Percentiles rank a stretch among this genome's conserved stretches.
These are phyloP conservation scores for Aspergillus affinis DNA, from an alignment of 495 filamentous ascomycete genomes.

Conservation along the genomic window DNA sequence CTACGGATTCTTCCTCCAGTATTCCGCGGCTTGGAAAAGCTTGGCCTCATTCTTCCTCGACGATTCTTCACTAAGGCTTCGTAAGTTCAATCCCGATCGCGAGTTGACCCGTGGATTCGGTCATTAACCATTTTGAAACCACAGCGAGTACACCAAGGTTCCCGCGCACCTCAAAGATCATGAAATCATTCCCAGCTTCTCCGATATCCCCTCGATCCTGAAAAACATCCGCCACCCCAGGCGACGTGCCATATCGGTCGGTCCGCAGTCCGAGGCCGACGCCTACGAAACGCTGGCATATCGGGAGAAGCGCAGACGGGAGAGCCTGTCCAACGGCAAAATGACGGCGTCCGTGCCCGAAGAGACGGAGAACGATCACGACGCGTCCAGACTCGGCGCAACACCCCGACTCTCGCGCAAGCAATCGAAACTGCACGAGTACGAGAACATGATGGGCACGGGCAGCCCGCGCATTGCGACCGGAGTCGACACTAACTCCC, in stretches of 20 bases:
- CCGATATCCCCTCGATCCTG: constrained; percentile 76
- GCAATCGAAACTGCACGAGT: constrained; percentile 54
- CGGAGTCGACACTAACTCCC: constrained; percentile 24
- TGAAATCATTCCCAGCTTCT: constrained; percentile 81
- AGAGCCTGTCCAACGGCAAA: constrained; percentile 56
- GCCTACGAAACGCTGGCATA: constrained; percentile 96
- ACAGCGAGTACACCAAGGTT: constrained; percentile 79
- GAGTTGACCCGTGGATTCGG: constrained; percentile 2
- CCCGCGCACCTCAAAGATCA: constrained; percentile 76
- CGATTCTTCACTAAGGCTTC: constrained; percentile 88
- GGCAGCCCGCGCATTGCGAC: constrained; percentile 37
- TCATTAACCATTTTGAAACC: constrained; percentile 5
- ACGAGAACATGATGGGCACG: constrained; percentile 70
- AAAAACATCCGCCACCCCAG: constrained; percentile 77
- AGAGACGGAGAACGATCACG: constrained; percentile 9
- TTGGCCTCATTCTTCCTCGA: constrained; percentile 75
- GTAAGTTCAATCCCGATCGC: constrained; percentile 38
- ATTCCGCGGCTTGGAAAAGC: constrained; percentile 79
- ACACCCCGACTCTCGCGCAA: constrained; percentile 23
- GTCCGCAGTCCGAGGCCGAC: constrained; percentile 92
- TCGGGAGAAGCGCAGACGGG: constrained; percentile 73
- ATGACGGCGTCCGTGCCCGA: constrained; percentile 29
- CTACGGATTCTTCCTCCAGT: constrained; percentile 77
- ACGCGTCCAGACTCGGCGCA: constrained; percentile 4
- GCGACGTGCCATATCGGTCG: constrained; percentile 81